Percentiles rank a stretch among this genome's conserved stretches.
These are phyloP conservation scores for Pestalotiopsis sp. DNA, from an alignment of 2,329 filamentous ascomycete species.

Conservation along the genomic window DNA sequence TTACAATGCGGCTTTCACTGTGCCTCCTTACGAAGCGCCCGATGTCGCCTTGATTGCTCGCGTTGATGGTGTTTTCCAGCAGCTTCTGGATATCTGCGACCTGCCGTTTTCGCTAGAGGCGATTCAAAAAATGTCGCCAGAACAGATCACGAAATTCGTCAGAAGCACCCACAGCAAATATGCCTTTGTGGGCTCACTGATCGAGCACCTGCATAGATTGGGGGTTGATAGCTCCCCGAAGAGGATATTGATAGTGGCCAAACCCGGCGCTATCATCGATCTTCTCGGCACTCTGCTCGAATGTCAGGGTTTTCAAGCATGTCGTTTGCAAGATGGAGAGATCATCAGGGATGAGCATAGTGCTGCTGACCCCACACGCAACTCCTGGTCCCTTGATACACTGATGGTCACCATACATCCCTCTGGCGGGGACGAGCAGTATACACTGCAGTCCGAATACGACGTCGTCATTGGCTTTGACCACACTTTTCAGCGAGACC, in stretches of 20 bases:
- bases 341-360: neutral
- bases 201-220: slow-evolving; percentile 43
- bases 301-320: slow-evolving; percentile 17
- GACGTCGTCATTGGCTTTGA: slow-evolving; percentile 59
- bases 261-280: slow-evolving; percentile 49
- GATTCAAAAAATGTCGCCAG: slow-evolving; percentile 41
- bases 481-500: slow-evolving; percentile 43
- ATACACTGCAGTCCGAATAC: slow-evolving; percentile 37
- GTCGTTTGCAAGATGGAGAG: neutral
- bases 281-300: slow-evolving; percentile 48
- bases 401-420: slow-evolving; percentile 43
- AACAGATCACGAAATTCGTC: slow-evolving; percentile 52
- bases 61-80: slow-evolving; percentile 53
- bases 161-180: slow-evolving; percentile 62
- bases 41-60: slow-evolving; percentile 40
- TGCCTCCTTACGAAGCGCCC: slow-evolving; percentile 39
- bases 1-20: slow-evolving; percentile 46
- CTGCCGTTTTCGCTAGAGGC: slow-evolving; percentile 54
- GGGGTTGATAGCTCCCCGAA: slow-evolving; percentile 31
- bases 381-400: neutral
- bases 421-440: slow-evolving; percentile 35
- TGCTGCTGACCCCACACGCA: neutral
- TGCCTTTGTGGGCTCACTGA: slow-evolving; percentile 58
- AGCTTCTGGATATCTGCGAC: slow-evolving; percentile 57
- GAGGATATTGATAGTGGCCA: slow-evolving; percentile 56